phyloP scores from a whole-genome alignment of 768 basidiomycete species.

The Mycena venus region DNA sequence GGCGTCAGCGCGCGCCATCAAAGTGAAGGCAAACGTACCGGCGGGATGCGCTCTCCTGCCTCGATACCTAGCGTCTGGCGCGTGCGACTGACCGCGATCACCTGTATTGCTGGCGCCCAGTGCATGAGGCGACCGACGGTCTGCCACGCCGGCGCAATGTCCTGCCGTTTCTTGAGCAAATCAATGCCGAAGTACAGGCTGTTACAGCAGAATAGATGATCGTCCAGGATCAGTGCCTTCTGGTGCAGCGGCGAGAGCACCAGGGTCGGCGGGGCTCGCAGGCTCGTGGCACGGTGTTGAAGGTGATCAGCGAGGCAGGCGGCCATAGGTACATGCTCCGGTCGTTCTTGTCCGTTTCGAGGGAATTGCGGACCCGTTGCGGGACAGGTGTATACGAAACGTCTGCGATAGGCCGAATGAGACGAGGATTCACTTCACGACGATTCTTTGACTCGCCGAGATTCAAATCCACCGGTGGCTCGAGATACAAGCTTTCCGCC shows the following conservation, averaged over 20 bases:
- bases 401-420: background rate
- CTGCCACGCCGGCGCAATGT: conserved; percentile 46
- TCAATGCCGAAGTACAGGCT: conserved; percentile 35
- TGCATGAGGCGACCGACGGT: conserved; percentile 45
- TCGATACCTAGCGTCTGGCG: conserved; percentile 37
- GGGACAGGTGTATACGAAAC: background rate
- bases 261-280: conserved; percentile 12
- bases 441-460: conserved; percentile 1
- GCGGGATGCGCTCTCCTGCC: conserved; percentile 39
- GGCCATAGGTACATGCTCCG: conserved; percentile 32
- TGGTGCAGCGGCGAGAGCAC: conserved; percentile 24
- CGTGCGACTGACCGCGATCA: conserved; percentile 39
- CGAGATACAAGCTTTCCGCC: background rate
- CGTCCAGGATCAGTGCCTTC: conserved; percentile 31
- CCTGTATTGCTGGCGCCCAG: conserved; percentile 40
- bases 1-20: no score
- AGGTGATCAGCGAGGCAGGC: conserved; percentile 33
- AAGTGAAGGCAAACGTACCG: background rate
- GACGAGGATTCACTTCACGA: background rate
- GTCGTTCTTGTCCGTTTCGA: conserved; percentile 17
- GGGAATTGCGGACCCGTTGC: conserved; percentile 27
- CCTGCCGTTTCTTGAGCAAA: conserved; percentile 11
- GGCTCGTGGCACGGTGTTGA: conserved; percentile 15
- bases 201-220: conserved; percentile 38
- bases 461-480: background rate